phyloP scores from a whole-genome alignment of 1,284 basidiomycete species.

The Amylostereum areolatum region DNA sequence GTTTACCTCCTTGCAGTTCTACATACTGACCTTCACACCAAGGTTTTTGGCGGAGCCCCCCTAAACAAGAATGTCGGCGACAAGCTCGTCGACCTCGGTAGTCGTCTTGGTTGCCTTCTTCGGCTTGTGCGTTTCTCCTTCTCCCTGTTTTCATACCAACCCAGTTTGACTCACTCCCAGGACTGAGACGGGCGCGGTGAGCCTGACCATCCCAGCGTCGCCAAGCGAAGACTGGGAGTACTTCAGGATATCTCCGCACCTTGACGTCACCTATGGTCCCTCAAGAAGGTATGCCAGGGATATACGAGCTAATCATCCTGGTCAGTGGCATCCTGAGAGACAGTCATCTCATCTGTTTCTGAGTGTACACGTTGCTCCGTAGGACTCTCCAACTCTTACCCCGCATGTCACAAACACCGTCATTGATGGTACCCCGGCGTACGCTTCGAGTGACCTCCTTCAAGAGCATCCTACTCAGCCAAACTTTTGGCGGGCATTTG shows the following conservation, averaged over 20 bases:
- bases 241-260: conserved; percentile 7
- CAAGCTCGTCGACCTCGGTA: conserved; percentile 8
- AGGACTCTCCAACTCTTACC: too few relatives aligned
- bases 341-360: too few relatives aligned
- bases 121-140: conserved; percentile 9
- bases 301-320: too few relatives aligned
- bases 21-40: background rate
- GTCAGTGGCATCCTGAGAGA: too few relatives aligned
- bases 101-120: conserved; percentile 12
- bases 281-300: conserved; percentile 1
- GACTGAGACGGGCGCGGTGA: conserved; percentile 4
- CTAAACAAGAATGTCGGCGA: conserved; percentile 14
- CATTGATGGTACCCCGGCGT: conserved; percentile 1
- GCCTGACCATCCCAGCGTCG: background rate
- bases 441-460: conserved; percentile 17
- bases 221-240: conserved; percentile 13
- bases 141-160: background rate
- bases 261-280: conserved; percentile 9
- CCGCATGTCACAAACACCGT: background rate
- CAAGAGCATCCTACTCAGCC: conserved; percentile 21
- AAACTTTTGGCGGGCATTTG: conserved; percentile 17
- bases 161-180: background rate
- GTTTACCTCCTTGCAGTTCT: background rate
- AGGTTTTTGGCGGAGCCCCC: conserved; percentile 13
- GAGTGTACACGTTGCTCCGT: too few relatives aligned